A percentile compares a stretch with the other conserved stretches of the same genome.
phyloP scores from a whole-genome alignment of 2,329 filamentous ascomycete species.

The Scytalidium sp. region DNA sequence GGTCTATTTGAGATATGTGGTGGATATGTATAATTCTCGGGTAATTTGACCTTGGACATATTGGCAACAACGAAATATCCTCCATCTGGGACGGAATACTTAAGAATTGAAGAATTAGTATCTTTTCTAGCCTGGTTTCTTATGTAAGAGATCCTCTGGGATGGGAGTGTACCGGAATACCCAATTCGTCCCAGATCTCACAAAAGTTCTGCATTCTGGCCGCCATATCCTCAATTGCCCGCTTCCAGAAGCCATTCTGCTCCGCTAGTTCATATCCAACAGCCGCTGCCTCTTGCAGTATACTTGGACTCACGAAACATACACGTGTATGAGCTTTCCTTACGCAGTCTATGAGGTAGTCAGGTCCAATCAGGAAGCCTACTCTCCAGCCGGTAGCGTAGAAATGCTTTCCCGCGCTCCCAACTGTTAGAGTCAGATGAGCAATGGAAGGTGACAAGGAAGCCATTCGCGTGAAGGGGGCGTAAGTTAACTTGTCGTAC shows the following conservation, averaged over 20 bases:
- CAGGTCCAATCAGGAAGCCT: constrained; percentile 49
- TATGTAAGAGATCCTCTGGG: neutral
- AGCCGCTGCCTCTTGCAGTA: constrained; percentile 33
- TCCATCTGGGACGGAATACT: constrained; percentile 52
- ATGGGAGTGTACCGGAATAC: constrained; percentile 5
- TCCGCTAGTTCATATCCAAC: constrained; percentile 40
- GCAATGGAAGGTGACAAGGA: constrained; percentile 46
- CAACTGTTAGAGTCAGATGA: constrained; percentile 46
- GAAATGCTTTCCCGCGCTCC: constrained; percentile 51
- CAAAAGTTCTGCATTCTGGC: constrained; percentile 12
- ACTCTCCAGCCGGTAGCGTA: constrained; percentile 51
- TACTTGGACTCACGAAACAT: constrained; percentile 48
- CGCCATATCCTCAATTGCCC: constrained; percentile 46
- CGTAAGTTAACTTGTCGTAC: constrained; percentile 49
- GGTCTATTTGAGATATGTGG: constrained; percentile 78
- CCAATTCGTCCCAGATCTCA: constrained; percentile 13
- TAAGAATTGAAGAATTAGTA: neutral
- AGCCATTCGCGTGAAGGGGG: constrained; percentile 45
- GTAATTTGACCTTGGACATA: constrained; percentile 77
- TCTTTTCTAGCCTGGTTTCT: neutral
- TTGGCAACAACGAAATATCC: constrained; percentile 95
- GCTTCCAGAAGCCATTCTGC: constrained; percentile 47
- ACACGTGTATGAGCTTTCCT: constrained; percentile 49
- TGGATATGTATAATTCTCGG: constrained; percentile 79
- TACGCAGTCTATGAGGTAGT: constrained; percentile 51